Base-by-base conservation (phyloP, 1,284 basidiomycete species). In the Puccinia horiana region DNA sequence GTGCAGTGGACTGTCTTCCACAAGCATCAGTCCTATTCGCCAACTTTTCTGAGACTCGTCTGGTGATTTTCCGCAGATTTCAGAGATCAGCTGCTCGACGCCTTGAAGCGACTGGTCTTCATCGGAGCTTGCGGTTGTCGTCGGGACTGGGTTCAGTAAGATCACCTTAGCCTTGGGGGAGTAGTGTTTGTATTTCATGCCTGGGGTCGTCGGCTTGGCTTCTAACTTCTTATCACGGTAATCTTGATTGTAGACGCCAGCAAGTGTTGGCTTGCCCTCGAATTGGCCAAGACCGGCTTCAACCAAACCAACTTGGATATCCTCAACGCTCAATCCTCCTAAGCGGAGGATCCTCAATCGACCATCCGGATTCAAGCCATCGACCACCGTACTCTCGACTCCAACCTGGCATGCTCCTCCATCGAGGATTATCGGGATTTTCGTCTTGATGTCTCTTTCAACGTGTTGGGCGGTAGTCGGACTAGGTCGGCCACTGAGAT, bases 161-260 rank as follows among this genome's bases (percentile, higher is more conserved):
- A 69, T 52, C 2, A 82, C 80, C 54, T 82, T 52, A 26, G 80
- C 72, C 12, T 69, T 37, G 16, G 96, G 96, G 37, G 95, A 93
- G 87, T 99, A 99, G 88, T 99, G 97, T 76, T 93, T 91, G 87
- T 99, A 99, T 88, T 99, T 99, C 96, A 98, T 98, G n/a, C 97
- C 97, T 0, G 97, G 97, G 0, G 97, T 99, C 0, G 94, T 96
- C 1, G 96, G 96, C 40, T 85, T 77, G 0, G 92, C 90, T 70
- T 89, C 88, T 32, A 78, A 40, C 86, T 93, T 92, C 83, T 93
- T 88, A 29, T 87, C 75, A 5, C 42, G 42, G 65, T 47, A 76
- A 65, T 80, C 44, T 8, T 52, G n/a, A 72, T 72, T 58, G 26
- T 72, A 69, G 40, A 56, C 49, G 23, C 40, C 37, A 35, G 63